Evolutionary conservation across 2,329 filamentous ascomycete species (phyloP), one percentile per base, ranked within the genome.

Genomic region (Colletotrichum spaethianum): DNA sequence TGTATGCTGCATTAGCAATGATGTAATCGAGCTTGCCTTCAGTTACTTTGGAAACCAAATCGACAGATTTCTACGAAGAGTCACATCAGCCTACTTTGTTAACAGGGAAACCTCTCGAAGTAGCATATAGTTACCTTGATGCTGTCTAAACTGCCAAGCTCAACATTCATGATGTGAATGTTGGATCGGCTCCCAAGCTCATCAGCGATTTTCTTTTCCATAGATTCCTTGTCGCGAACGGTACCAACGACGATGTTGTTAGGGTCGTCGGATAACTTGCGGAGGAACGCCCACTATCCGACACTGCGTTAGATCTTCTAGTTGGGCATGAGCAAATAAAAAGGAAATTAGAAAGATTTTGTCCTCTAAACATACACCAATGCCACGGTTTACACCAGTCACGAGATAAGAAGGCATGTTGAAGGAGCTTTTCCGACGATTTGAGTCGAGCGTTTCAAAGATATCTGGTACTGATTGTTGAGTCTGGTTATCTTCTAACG

Each of bases 211-310:
- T 83, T 85, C 62, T 83, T 79, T 26, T 87, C 82, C 4, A 85
- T 84, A 1, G 78, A 77, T 0, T 76, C 73, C 73, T 86, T 87
- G 77, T 87, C 76, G 23, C 87, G 85, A 23, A 85, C 86, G 0
- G 88, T 77, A 5, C 86, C 86, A 62, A 88, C 77, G 59, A 88
- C 82, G 0, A 77, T 78, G 74, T 87, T 87, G 20, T 75, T 66
- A 3, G 83, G 23, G 23, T 70, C 78, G 26, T 76, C 75, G 1
- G 87, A 86, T 4, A 87, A 73, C 42, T 86, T 80, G 28, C 12
- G 44, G 33, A 63, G 61, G 20, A 63, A 63, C 28, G 23, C 44
- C 44, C 44, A 63, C 61, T 63, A n/a, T 26, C 33, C 3, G 1
- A n/a, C 1, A 38, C 46, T 20, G 46, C 26, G 9, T 12, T 3